A percentile compares a stretch with the other conserved stretches of the same genome.
Conservation (phyloP, 257 asterid genomes). For the Solanum lignicaule region DNA sequence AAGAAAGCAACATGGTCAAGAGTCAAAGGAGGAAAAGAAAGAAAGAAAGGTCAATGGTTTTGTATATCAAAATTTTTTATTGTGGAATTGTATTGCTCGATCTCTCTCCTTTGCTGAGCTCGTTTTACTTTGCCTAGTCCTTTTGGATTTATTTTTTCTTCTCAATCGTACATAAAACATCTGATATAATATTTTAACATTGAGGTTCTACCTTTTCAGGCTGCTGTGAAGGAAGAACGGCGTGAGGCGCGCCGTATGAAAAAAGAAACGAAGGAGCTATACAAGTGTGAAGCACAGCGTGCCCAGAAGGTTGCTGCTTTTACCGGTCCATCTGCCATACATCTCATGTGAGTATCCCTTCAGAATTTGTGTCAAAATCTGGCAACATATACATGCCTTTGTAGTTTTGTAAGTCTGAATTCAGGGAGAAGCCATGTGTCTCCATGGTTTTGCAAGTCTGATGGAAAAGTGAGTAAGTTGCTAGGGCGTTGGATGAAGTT, state of each 20-base stretch:
- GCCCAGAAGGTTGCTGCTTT: constrained; percentile 94
- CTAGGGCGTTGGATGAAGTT: neutral
- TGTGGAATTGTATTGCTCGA: neutral
- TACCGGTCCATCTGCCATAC: constrained; percentile 82
- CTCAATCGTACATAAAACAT: neutral
- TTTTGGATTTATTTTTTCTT: neutral
- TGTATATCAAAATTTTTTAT: neutral
- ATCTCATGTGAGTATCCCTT: constrained; percentile 52
- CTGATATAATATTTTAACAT: neutral
- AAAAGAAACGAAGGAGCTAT: constrained; percentile 64
- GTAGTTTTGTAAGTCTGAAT: neutral
- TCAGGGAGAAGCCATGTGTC: neutral
- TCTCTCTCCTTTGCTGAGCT: neutral
- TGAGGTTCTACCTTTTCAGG: constrained; percentile 33
- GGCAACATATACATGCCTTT: neutral
- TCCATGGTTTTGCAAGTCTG: neutral
- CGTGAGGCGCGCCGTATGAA: constrained; percentile 82
- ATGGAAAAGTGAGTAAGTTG: neutral
- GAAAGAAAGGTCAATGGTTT: constrained; percentile 59
- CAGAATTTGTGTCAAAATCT: neutral
- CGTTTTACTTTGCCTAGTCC: neutral
- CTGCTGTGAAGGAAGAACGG: constrained; percentile 75
- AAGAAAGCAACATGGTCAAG: constrained; percentile 57
- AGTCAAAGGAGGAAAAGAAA: constrained; percentile 94
- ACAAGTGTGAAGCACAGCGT: constrained; percentile 60